Evolutionary conservation across 192 early-diverging fungal species (phyloP).

Genomic region (Physocladia obscura): DNA sequence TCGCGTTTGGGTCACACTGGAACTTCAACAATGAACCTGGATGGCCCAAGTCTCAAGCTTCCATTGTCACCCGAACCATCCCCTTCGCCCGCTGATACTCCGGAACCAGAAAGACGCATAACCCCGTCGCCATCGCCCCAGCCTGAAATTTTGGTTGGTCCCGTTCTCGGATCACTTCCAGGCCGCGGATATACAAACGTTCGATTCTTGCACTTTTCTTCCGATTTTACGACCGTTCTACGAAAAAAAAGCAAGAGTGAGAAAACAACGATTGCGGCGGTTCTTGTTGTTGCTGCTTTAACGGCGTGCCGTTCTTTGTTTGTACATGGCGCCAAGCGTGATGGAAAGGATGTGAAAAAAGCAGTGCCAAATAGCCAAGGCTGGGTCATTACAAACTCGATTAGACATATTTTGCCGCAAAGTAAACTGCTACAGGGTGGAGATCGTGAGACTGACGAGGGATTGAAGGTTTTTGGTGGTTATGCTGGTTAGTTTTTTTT

Average conservation of each 20-base stretch:
- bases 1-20: constrained; percentile 4
- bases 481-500: constrained; percentile 34
- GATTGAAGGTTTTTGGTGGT: constrained; percentile 47
- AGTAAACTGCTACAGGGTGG: constrained; percentile 47
- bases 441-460: constrained; percentile 46
- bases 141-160: background rate
- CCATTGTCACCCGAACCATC: background rate
- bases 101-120: background rate
- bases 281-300: constrained; percentile 45
- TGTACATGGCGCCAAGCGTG: constrained; percentile 5
- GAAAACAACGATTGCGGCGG: constrained; percentile 45
- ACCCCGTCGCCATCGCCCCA: constrained; percentile 1
- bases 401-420: constrained; percentile 46
- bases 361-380: constrained; percentile 43
- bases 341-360: constrained; percentile 23
- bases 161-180: background rate
- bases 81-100: constrained; percentile 7
- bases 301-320: constrained; percentile 39
- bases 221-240: constrained; percentile 29
- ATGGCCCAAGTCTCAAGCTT: background rate
- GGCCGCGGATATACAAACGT: constrained; percentile 21
- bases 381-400: constrained; percentile 48
- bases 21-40: background rate
- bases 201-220: constrained; percentile 33
- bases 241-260: constrained; percentile 33